Percentiles rank a stretch among this genome's conserved stretches.
These are phyloP conservation scores for Pleurotus sapidus DNA, from an alignment of 768 basidiomycete species.

Conservation along the genomic window DNA sequence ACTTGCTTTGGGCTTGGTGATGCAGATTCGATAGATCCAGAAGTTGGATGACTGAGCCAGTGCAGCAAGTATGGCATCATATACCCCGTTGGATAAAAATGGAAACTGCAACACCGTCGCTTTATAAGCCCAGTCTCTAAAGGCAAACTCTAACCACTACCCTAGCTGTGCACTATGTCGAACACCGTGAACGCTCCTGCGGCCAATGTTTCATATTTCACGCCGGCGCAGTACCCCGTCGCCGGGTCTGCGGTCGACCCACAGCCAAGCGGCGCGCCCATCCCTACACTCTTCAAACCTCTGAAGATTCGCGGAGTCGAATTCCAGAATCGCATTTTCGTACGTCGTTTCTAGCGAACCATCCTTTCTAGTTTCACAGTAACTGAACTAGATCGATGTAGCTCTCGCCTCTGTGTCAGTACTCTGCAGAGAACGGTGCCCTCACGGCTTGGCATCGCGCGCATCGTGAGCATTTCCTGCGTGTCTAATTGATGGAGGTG, in stretches of 20 bases:
- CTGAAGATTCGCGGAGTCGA: slow-evolving; percentile 49
- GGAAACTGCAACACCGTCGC: neutral
- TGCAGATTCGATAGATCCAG: no score
- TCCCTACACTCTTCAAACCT: slow-evolving; percentile 47
- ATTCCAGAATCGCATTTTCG: slow-evolving; percentile 55
- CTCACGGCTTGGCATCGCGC: slow-evolving; percentile 56
- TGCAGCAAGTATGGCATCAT: no score
- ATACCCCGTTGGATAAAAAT: neutral
- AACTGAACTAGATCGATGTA: slow-evolving; percentile 11
- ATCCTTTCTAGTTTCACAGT: neutral
- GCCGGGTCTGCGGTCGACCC: slow-evolving; percentile 42
- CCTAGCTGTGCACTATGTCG: neutral
- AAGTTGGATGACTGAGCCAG: no score
- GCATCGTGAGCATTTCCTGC: slow-evolving; percentile 46
- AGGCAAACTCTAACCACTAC: neutral
- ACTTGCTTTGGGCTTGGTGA: no score
- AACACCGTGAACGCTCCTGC: slow-evolving; percentile 24
- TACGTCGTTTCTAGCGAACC: slow-evolving; percentile 20
- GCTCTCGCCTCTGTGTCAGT: slow-evolving; percentile 60
- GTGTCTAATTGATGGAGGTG: slow-evolving; percentile 10
- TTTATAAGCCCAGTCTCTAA: neutral
- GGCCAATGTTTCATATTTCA: slow-evolving; percentile 40
- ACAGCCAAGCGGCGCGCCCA: slow-evolving; percentile 34
- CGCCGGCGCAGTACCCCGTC: slow-evolving; percentile 40
- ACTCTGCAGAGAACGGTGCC: slow-evolving; percentile 52